Percentiles rank a stretch among this genome's conserved stretches.
Evolutionary conservation across 108 stramenopile species (phyloP).

Genomic region (Conticribra weissflogii): DNA sequence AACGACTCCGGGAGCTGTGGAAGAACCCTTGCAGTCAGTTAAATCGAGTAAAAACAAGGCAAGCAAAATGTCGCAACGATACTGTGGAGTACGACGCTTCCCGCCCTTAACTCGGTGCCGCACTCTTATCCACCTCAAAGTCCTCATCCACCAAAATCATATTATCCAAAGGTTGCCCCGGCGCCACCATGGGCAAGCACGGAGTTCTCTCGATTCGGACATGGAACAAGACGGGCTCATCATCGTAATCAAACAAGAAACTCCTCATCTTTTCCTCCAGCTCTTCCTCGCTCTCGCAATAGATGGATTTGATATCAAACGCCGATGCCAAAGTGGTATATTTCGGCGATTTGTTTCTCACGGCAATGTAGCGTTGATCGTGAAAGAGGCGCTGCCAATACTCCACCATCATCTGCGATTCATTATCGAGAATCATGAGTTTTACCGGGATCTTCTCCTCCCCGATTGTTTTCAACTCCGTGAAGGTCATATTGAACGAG

Average conservation of each 20-base stretch:
- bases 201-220: slow-evolving; percentile 86
- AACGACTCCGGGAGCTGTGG: too few species aligned
- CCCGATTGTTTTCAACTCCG: slow-evolving; percentile 89
- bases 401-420: slow-evolving; percentile 94
- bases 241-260: slow-evolving; percentile 84
- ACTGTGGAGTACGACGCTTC: too few species aligned
- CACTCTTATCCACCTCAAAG: slow-evolving; percentile 76
- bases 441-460: slow-evolving; percentile 88
- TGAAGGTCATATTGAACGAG: slow-evolving; percentile 93
- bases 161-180: slow-evolving; percentile 85
- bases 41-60: too few species aligned
- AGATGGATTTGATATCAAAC: slow-evolving; percentile 81
- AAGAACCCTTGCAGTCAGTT: too few species aligned
- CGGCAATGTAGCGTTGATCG: slow-evolving; percentile 84
- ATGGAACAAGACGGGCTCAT: slow-evolving; percentile 92
- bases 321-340: slow-evolving; percentile 77
- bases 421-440: slow-evolving; percentile 90
- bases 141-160: slow-evolving; percentile 88
- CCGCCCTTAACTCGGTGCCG: slow-evolving; percentile 82
- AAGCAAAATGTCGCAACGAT: too few species aligned
- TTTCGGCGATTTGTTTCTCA: slow-evolving; percentile 83
- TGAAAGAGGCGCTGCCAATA: slow-evolving; percentile 95
- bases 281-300: slow-evolving; percentile 76
- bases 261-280: slow-evolving; percentile 78
- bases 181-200: slow-evolving; percentile 87